phyloP scores from a whole-genome alignment of 1,284 basidiomycete genomes.

The Trametes versicolor region DNA sequence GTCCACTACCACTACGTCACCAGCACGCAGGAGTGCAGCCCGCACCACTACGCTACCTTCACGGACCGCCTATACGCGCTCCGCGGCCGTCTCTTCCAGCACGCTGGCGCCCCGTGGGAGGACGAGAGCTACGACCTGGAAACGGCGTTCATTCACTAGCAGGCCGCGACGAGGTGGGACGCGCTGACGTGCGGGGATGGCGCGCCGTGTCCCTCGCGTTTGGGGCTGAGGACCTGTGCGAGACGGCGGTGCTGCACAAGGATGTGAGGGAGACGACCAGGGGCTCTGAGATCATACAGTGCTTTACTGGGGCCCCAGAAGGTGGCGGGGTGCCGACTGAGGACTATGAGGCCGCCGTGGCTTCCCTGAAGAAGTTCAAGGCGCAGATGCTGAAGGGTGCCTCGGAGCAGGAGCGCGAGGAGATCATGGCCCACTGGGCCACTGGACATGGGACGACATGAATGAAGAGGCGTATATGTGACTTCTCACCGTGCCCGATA shows the following conservation, averaged over 20 bases:
- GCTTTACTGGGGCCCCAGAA: constrained; percentile 45
- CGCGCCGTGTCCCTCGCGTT: constrained; percentile 56
- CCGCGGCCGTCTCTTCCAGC: constrained; percentile 51
- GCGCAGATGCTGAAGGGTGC: constrained; percentile 41
- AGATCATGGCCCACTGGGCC: constrained; percentile 44
- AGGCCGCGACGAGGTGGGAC: constrained; percentile 50
- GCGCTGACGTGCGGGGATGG: constrained; percentile 48
- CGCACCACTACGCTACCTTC: constrained; percentile 49
- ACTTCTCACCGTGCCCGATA: constrained; percentile 30
- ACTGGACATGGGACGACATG: constrained; percentile 59
- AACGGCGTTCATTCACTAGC: constrained; percentile 51
- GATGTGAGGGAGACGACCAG: constrained; percentile 44
- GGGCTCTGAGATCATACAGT: constrained; percentile 41
- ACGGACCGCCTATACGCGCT: constrained; percentile 47
- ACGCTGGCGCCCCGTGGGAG: constrained; percentile 55
- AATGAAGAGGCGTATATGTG: constrained; percentile 55
- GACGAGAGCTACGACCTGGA: constrained; percentile 56
- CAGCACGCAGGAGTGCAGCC: constrained; percentile 53
- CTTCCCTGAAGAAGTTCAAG: constrained; percentile 47
- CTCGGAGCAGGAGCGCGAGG: constrained; percentile 46
- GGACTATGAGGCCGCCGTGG: constrained; percentile 50
- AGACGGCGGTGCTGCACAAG: constrained; percentile 50
- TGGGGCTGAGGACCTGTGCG: constrained; percentile 50
- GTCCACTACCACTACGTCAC: constrained; percentile 57
- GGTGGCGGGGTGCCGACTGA: constrained; percentile 54